Base-by-base conservation (phyloP, 768 basidiomycete species). In the Tricholoma saponaceum region DNA sequence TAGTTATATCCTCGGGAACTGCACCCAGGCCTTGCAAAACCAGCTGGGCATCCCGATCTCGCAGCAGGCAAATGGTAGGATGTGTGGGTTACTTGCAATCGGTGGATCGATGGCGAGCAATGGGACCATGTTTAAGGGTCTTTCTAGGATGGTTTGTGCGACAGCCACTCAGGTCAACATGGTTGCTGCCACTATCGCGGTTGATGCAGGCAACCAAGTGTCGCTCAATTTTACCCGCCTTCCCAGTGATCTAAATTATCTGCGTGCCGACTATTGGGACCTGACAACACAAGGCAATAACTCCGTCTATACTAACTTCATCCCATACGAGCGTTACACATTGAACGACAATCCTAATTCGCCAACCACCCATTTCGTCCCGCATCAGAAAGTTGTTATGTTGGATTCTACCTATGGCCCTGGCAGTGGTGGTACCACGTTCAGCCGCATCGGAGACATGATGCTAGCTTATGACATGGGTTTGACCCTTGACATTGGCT, bases 111-210 rank as follows among this genome's bases (percentile, higher is more conserved):
- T 23, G 6, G 41, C 51, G 7, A 22, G 4, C 2, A 33, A 64
- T 25, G 63, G 60, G 3, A 20, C 23, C 13, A 13, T 49, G 7
- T 3, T 10, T 7, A 23, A 49, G 9, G 54, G 43, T 1, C 56
- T 60, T 22, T 41, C 39, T 7, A 53, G 59, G 23, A 64, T 64
- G 63, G 41, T 64, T 32, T 64, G 63, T 32, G 63, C 63, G 16
- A 41, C 60, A 3, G 51, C 63, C 18, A 60, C 63, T 1, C 63
- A 62, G 37, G 59, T 64, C 52, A 64, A 62, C 55, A 56, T 64
- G 57, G 63, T 64, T 23, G 44, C 51, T 23, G 61, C 63, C 23
- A 60, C 61, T 28, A 32, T 64, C 23, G 20, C 46, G 18, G 52
- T 57, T 9, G 49, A 60, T 35, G 52, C 20, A 5, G 3, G 16